These are phyloP conservation scores for Kurtzmaniella fragi DNA, from an alignment of 805 yeast species.

Conservation along the genomic window DNA sequence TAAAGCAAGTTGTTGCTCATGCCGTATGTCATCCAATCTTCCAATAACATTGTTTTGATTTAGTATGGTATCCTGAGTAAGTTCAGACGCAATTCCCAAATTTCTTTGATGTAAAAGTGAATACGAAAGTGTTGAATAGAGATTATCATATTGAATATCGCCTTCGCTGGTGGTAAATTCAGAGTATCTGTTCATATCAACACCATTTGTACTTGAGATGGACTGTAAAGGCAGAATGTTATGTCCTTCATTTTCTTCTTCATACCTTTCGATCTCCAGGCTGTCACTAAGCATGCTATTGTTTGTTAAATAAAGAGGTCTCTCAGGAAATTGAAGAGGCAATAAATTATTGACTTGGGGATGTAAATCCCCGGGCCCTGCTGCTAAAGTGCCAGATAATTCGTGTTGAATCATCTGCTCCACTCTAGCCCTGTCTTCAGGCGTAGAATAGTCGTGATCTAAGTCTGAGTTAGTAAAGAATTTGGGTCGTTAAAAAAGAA, in stretches of 20 bases:
- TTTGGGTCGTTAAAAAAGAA: neutral
- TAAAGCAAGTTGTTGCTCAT: conserved; percentile 15
- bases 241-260: conserved; percentile 19
- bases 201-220: conserved; percentile 23
- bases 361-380: conserved; percentile 8
- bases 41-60: conserved; percentile 28
- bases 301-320: too few relatives aligned
- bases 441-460: conserved; percentile 26
- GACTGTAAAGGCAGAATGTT: conserved; percentile 12
- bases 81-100: conserved; percentile 15
- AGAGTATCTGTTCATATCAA: conserved; percentile 29
- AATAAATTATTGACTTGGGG: conserved; percentile 16
- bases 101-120: conserved; percentile 35
- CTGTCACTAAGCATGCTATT: neutral
- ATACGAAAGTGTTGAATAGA: conserved; percentile 37
- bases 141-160: conserved; percentile 12
- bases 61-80: conserved; percentile 34
- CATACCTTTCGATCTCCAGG: conserved; percentile 21
- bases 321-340: conserved; percentile 9
- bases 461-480: conserved; percentile 19
- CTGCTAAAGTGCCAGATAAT: conserved; percentile 9
- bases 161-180: conserved; percentile 17
- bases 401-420: conserved; percentile 29
- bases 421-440: conserved; percentile 30
- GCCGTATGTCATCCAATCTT: conserved; percentile 19